Evolutionary conservation across 2,329 filamentous ascomycete genomes (phyloP).

Genomic region (Monilinia polystroma): DNA sequence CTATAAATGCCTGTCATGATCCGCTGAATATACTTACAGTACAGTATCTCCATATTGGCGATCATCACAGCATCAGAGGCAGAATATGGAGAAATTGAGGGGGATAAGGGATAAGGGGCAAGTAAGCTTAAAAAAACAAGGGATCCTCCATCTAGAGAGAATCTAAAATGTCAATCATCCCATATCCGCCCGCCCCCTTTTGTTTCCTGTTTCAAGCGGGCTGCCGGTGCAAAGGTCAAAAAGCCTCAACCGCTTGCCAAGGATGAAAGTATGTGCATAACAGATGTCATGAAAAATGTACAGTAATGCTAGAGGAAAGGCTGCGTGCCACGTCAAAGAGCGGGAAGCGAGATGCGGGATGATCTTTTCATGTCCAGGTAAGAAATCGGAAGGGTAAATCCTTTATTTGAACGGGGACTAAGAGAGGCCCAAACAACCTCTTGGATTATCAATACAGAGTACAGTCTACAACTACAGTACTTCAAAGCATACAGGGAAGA

Average conservation of each 20-base stretch:
- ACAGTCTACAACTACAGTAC: too few species aligned
- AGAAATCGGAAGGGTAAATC: slow-evolving; percentile 1
- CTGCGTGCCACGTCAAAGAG: not conserved
- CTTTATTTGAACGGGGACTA: not conserved
- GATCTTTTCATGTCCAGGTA: not conserved
- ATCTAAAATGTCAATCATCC: not conserved
- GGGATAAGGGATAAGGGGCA: not conserved
- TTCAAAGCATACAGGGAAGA: not conserved
- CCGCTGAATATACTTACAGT: not conserved
- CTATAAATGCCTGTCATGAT: not conserved
- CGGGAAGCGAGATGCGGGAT: not conserved
- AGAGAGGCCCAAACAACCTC: not conserved
- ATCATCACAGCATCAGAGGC: not conserved
- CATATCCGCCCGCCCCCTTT: not conserved
- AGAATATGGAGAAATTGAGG: slow-evolving; percentile 2
- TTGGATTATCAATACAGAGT: too few species aligned
- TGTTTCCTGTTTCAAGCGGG: not conserved
- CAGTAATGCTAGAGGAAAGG: not conserved
- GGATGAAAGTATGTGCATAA: not conserved
- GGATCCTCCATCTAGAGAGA: not conserved
- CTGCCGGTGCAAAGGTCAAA: not conserved
- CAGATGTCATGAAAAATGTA: not conserved
- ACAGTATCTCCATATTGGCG: not conserved
- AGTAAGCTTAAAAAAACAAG: not conserved
- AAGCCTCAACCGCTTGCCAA: not conserved